These are phyloP conservation scores for Gymnopus androsaceus DNA, from an alignment of 1,284 basidiomycete genomes.

Conservation along the genomic window DNA sequence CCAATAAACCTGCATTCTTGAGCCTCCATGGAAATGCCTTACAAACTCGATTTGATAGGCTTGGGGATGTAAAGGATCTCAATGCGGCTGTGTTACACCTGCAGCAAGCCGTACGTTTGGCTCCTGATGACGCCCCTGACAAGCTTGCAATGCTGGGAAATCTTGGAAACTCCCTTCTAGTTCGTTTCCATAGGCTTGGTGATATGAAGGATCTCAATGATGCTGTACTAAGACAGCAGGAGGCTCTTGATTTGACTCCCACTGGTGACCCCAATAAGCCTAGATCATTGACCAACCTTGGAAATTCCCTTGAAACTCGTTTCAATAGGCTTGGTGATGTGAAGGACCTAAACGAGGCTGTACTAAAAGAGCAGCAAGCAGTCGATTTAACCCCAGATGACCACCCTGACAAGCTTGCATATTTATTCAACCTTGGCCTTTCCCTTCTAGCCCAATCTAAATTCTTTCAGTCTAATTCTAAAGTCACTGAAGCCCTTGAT, in stretches of 20 bases:
- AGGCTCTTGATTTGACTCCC: background rate
- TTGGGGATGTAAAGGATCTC: background rate
- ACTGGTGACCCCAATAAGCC: background rate
- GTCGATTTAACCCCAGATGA: conserved; percentile 11
- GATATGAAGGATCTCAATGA: too few relatives aligned
- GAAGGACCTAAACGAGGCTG: conserved; percentile 2
- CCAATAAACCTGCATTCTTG: conserved; percentile 15
- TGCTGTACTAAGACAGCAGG: background rate
- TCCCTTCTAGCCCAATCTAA: background rate
- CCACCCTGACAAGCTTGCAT: conserved; percentile 1
- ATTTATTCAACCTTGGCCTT: conserved; percentile 3
- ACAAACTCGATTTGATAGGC: too few relatives aligned
- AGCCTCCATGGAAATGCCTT: conserved; percentile 23
- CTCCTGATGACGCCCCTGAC: background rate
- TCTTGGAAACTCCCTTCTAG: background rate
- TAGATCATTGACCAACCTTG: background rate
- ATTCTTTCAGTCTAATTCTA: background rate
- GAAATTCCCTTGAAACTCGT: background rate
- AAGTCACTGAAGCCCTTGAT: background rate
- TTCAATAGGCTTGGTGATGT: too few relatives aligned
- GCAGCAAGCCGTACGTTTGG: background rate
- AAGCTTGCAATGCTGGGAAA: background rate
- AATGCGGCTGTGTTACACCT: background rate
- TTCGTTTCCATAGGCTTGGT: background rate
- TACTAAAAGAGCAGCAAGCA: conserved; percentile 7